A percentile compares a stretch with the other conserved stretches of the same genome.
These are phyloP conservation scores for Penicillium ochrochloron DNA, from an alignment of 495 filamentous ascomycete genomes.

Conservation along the genomic window DNA sequence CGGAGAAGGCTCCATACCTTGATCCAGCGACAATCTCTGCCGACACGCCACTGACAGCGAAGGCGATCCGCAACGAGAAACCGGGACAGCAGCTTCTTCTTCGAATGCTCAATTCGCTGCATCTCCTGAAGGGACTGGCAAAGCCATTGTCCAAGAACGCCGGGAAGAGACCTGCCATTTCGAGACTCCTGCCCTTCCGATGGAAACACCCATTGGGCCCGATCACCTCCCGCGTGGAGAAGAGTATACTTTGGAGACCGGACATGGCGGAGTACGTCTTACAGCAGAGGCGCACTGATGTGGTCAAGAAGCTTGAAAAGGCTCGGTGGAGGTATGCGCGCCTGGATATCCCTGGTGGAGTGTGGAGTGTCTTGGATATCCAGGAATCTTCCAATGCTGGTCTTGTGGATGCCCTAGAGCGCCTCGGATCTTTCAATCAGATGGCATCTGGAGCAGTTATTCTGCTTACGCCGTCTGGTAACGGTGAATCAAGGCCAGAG, in stretches of 20 bases:
- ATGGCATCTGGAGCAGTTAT: conserved; percentile 40
- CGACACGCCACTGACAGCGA: neutral
- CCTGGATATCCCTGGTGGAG: conserved; percentile 33
- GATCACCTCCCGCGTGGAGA: conserved; percentile 30
- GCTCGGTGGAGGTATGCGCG: conserved; percentile 27
- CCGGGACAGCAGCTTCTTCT: conserved; percentile 27
- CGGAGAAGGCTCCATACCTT: neutral
- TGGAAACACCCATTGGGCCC: conserved; percentile 44
- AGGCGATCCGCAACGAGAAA: conserved; percentile 8
- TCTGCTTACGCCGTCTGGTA: conserved; percentile 26
- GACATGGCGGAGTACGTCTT: conserved; percentile 72
- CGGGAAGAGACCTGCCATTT: conserved; percentile 27
- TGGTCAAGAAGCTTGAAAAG: conserved; percentile 45
- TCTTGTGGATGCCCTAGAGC: conserved; percentile 32
- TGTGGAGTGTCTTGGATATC: conserved; percentile 40
- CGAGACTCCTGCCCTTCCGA: conserved; percentile 37
- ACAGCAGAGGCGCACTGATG: conserved; percentile 51
- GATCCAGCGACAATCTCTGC: neutral
- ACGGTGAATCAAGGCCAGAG: conserved; percentile 24
- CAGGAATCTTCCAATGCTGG: conserved; percentile 32
- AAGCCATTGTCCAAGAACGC: conserved; percentile 7
- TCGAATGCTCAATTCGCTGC: conserved; percentile 37
- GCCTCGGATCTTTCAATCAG: conserved; percentile 31
- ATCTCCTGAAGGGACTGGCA: conserved; percentile 30
- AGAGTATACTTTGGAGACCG: conserved; percentile 59